A percentile compares a stretch with the other conserved stretches of the same genome.
These are phyloP conservation scores for Vitis labrusca DNA, from an alignment of 164 flowering plant species.

Conservation along the genomic window DNA sequence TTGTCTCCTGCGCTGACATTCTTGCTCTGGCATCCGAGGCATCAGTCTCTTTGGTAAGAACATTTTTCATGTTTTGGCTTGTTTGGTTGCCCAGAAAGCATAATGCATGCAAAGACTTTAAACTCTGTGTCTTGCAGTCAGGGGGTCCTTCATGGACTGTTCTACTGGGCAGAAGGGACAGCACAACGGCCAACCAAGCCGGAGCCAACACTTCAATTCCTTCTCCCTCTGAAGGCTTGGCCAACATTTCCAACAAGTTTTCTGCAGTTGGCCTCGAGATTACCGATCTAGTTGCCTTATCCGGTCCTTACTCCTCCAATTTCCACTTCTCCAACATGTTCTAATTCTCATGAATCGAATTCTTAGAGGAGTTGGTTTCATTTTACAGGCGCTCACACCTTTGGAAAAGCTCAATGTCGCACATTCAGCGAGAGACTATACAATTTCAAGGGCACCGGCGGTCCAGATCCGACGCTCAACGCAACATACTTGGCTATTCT, in stretches of 20 bases:
- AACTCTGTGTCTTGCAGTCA: slow-evolving; percentile 12
- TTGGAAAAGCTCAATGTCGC: slow-evolving; percentile 20
- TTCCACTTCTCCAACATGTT: background rate
- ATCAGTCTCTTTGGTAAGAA: slow-evolving; percentile 15
- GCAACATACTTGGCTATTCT: slow-evolving; percentile 11
- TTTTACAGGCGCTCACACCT: slow-evolving; percentile 24
- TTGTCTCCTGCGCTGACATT: slow-evolving; percentile 29
- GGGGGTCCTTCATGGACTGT: slow-evolving; percentile 38
- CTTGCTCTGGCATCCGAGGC: slow-evolving; percentile 24
- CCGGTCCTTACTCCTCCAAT: slow-evolving; percentile 10
- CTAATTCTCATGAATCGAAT: background rate
- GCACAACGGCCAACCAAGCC: slow-evolving; percentile 1
- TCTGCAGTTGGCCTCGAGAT: background rate
- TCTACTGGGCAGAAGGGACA: slow-evolving; percentile 4
- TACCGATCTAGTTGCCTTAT: slow-evolving; percentile 29
- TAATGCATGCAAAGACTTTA: background rate
- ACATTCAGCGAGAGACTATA: slow-evolving; percentile 10
- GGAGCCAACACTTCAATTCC: background rate
- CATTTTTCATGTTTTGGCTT: background rate
- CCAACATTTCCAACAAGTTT: background rate
- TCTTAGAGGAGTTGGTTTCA: background rate
- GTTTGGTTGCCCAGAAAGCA: background rate
- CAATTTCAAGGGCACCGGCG: slow-evolving; percentile 16
- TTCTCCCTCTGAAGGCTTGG: background rate
- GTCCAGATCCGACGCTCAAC: slow-evolving; percentile 20